Base-by-base conservation (phyloP, 495 filamentous ascomycete species). In the Penicillium robsamsonii region DNA sequence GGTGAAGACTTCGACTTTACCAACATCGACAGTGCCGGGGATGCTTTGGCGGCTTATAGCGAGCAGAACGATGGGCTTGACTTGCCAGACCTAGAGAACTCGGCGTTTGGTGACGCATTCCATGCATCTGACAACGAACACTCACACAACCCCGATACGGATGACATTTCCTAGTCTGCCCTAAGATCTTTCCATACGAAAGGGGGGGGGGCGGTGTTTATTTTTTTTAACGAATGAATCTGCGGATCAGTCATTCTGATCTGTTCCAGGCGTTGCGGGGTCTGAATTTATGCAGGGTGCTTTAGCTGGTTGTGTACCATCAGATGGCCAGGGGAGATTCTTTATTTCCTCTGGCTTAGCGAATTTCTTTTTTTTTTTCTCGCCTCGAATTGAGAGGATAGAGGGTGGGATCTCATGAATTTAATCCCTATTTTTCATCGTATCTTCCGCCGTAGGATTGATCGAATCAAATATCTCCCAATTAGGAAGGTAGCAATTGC, bases 41-140 rank as follows among this genome's bases (percentile, higher is more conserved):
- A 85, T 69, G 83, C 81, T 9, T 65, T 87, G n/a, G 80, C 82
- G 5, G 82, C 81, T 15, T 87, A 79, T 57, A 75, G 69, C n/a
- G 76, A 79, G 46, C 78, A 80, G 46, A 72, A 80, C 38, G 81
- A 76, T 40, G 78, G 70, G 1, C 59, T 78, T 13, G 77, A 78
- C 56, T 69, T 81, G 7, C 75, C 77, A 12, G 81, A 79, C 47
- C 63, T 85, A 43, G 81, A 83, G 24, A 79, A 83, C 56, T 82
- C 78, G 37, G 83, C 82, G 13, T 87, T 87, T 69, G 83, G 81
- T 8, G 82, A 86, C 52, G 82, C 84, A 2, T 82, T 85, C 67
- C 81, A 84, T 53, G 80, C 77, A 22, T 83, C 82, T 33, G 80
- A 84, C 57, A 75, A 79, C 55, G 75, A 78, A 54, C 69, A 75